Base-by-base conservation (phyloP, 257 asterid genomes). In the Rhazya stricta region DNA sequence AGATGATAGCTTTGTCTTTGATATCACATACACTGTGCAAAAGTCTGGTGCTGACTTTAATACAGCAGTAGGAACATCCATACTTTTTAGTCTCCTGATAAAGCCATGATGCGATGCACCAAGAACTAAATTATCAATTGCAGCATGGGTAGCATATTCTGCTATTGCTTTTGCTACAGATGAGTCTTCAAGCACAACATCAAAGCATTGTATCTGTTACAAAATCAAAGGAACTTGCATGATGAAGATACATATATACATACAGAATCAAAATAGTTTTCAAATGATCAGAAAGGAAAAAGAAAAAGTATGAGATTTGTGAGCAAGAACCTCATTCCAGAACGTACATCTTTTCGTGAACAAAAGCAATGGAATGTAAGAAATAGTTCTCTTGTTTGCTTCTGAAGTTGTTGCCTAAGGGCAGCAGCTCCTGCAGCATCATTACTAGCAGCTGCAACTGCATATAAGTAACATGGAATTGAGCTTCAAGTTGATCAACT, bases 81-180 rank as follows among this genome's bases (percentile, higher is more conserved):
- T 79, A 36, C 81, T 84, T 88, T 87, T 93, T 73, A 93, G 78
- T 81, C 93, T 85, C 81, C 94, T 91, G 86, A 93, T 84, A 79
- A 93, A 93, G 76, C 96, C 91, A 76, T 85, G 91, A 25, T 84
- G 86, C 2, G 97, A 89, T 15, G 97, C 86, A 48, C 97, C 98
- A 77, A 93, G 91, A 81, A 93, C 91, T 84, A 93, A 77, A 83
- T 72, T 84, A 69, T 93, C 95, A 36, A 91, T 88, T 25, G 92
- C 98, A 72, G 89, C 86, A 43, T 81, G 81, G 23, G 95, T 80
- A 41, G 88, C 84, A 70, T 89, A 93, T 16, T 93, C 98, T 8
- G 93, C 68, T 71, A 91, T 76, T 30, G 93, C 97, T 82, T 85
- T 91, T 18, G 88, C 84, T 69, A 88, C 74, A 48, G 87, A 88